Evolutionary conservation across 2,329 filamentous ascomycete species (phyloP).

Genomic region (Phialophora tarda): DNA sequence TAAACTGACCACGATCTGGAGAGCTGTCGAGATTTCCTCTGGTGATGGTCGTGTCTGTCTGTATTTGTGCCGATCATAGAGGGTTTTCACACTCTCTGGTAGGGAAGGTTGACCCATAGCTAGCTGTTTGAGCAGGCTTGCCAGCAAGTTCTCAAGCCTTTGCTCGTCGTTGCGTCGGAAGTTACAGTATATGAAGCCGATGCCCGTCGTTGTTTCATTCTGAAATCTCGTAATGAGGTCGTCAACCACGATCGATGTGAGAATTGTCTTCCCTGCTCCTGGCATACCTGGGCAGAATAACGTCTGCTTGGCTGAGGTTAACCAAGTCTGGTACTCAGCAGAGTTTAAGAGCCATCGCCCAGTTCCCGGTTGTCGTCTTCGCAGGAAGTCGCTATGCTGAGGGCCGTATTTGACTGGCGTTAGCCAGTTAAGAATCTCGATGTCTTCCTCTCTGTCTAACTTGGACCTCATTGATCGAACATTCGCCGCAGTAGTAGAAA

Average conservation of each 20-base stretch:
- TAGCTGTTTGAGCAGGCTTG: slow-evolving; percentile 29
- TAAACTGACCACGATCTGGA: slow-evolving; percentile 4
- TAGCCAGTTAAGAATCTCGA: background rate
- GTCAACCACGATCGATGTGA: slow-evolving; percentile 52
- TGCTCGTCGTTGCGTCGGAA: slow-evolving; percentile 50
- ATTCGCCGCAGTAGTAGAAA: no score
- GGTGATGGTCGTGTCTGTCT: slow-evolving; percentile 9
- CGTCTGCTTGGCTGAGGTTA: slow-evolving; percentile 39
- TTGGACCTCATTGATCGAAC: no score
- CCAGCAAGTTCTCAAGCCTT: slow-evolving; percentile 38
- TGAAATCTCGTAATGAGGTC: slow-evolving; percentile 43
- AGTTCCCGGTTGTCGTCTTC: slow-evolving; percentile 47
- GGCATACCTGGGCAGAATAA: slow-evolving; percentile 58
- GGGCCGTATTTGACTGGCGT: slow-evolving; percentile 42
- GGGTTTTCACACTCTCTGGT: slow-evolving; percentile 13
- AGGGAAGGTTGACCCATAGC: slow-evolving; percentile 20
- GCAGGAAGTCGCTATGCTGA: slow-evolving; percentile 50
- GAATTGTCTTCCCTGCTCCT: slow-evolving; percentile 58
- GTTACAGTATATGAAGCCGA: slow-evolving; percentile 58
- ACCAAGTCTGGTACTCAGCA: slow-evolving; percentile 45
- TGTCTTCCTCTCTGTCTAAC: background rate
- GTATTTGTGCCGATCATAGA: slow-evolving; percentile 13
- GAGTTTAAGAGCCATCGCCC: slow-evolving; percentile 54
- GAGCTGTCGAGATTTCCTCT: slow-evolving; percentile 18
- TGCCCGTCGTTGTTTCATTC: slow-evolving; percentile 40